Base-by-base conservation (phyloP, 306 rosid genomes). In the Astragalus glycyphyllos region DNA sequence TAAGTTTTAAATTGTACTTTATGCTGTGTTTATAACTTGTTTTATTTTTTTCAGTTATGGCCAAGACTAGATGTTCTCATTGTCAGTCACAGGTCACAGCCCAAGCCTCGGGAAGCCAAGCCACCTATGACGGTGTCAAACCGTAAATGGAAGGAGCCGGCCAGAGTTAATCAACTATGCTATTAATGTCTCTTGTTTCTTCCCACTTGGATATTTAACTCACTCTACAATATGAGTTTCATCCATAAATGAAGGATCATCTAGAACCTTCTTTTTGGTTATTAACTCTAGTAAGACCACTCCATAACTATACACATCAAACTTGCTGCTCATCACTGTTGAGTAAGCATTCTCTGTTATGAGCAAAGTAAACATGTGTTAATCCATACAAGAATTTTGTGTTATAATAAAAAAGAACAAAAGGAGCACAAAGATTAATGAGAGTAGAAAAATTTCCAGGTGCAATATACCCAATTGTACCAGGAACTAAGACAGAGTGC, bases 271-370 rank as follows among this genome's bases (percentile, higher is more conserved):
- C 78, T 75, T 86, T 72, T 90, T 70, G n/a, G 85, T 79, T 79
- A 90, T 77, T 41, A 86, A 74, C 86, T 88, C 90, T 1, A 90
- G 82, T 73, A 90, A 75, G 40, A 88, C 87, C 3, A 90, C 88
- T 38, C 94, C 94, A 6, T 76, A 88, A 44, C 94, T 81, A 58
- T 84, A 88, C 9, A 84, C 94, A 46, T 90, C 94, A 8, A 87
- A 81, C 60, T 82, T 86, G 58, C 53, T 66, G 31, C 85, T 76
- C 38, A 10, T 55, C 16, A 16, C 65, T 45, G 69, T 58, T 49
- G 76, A 20, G 58, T 74, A 79, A 12, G 88, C 86, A 81, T 83
- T 88, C 46, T 90, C 90, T 87, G 81, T 26, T 48, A 35, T 35
- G 44, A 11, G 32, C 10, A 63, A 23, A 44, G 9, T 6, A 41